Evolutionary conservation across 2,329 filamentous ascomycete genomes (phyloP).

Genomic region (Periconia macrospinosa): DNA sequence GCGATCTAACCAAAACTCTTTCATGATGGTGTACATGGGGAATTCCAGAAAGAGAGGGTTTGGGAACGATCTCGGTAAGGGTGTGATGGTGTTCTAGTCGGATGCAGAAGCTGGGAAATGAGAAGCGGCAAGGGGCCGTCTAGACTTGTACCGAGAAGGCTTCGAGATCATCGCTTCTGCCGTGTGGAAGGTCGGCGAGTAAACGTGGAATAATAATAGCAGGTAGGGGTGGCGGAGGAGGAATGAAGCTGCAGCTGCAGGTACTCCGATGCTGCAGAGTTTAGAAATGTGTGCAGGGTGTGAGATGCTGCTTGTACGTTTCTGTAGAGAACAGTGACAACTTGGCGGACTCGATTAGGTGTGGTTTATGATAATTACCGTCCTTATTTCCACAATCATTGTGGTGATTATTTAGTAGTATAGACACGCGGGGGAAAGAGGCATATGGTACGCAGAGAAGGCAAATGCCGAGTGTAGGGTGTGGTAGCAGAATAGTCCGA

Average conservation of each 20-base stretch:
- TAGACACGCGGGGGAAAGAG: not conserved
- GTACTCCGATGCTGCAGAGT: not conserved
- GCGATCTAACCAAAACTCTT: not conserved
- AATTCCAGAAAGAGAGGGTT: not conserved
- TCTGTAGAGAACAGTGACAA: too few relatives aligned
- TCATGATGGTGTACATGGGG: not conserved
- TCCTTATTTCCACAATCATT: too few relatives aligned
- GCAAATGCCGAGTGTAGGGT: not conserved
- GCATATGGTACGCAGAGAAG: not conserved
- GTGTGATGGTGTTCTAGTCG: not conserved
- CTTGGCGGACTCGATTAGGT: not conserved
- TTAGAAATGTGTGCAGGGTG: not conserved
- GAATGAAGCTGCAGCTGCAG: not conserved
- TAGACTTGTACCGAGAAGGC: not conserved
- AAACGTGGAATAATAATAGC: not conserved
- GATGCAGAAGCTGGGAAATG: not conserved
- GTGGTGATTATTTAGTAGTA: not conserved
- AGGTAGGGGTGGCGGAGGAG: not conserved
- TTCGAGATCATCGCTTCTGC: not conserved
- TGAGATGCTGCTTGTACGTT: not conserved
- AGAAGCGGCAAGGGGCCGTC: not conserved
- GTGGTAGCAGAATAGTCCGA: not conserved
- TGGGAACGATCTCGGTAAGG: not conserved
- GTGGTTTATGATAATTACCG: not conserved
- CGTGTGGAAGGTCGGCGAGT: not conserved